Evolutionary conservation across 1,284 basidiomycete genomes (phyloP).

Genomic region (Naganishia liquefaciens): DNA sequence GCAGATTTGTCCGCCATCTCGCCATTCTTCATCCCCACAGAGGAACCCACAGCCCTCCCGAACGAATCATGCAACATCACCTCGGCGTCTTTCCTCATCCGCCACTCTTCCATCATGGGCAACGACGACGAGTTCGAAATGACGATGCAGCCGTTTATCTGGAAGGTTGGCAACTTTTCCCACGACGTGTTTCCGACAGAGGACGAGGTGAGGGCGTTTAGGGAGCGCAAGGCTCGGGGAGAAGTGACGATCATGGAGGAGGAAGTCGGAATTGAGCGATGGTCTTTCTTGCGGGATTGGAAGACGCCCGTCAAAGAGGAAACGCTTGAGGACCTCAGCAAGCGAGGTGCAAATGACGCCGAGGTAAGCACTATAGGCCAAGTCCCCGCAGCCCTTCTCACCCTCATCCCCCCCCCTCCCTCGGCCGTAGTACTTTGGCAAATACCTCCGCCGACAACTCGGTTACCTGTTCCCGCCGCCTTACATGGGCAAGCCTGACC

Average conservation of each 20-base stretch:
- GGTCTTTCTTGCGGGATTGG: conserved; percentile 53
- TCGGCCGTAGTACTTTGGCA: conserved; percentile 40
- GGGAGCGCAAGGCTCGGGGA: neutral
- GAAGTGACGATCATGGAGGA: conserved; percentile 12
- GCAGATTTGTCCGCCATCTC: conserved; percentile 51
- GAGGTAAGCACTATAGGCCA: conserved; percentile 39
- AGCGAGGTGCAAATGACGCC: conserved; percentile 51
- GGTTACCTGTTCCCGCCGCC: conserved; percentile 48
- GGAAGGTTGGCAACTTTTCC: conserved; percentile 45
- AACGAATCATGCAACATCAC: conserved; percentile 40
- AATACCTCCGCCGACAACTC: conserved; percentile 50
- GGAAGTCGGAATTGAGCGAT: conserved; percentile 38
- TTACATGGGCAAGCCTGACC: conserved; percentile 30
- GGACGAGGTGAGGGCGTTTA: conserved; percentile 29
- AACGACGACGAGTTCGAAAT: conserved; percentile 56
- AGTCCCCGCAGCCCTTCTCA: neutral
- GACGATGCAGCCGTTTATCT: conserved; percentile 54
- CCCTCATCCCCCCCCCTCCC: conserved; percentile 6
- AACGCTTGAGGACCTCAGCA: conserved; percentile 70
- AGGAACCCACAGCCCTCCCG: conserved; percentile 45
- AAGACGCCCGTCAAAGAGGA: conserved; percentile 60
- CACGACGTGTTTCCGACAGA: conserved; percentile 37
- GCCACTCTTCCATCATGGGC: conserved; percentile 53
- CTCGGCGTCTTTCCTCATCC: conserved; percentile 45
- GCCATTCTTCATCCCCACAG: conserved; percentile 47